Conservation (phyloP, 257 asterid genomes). For the Orobanche coerulescens region DNA sequence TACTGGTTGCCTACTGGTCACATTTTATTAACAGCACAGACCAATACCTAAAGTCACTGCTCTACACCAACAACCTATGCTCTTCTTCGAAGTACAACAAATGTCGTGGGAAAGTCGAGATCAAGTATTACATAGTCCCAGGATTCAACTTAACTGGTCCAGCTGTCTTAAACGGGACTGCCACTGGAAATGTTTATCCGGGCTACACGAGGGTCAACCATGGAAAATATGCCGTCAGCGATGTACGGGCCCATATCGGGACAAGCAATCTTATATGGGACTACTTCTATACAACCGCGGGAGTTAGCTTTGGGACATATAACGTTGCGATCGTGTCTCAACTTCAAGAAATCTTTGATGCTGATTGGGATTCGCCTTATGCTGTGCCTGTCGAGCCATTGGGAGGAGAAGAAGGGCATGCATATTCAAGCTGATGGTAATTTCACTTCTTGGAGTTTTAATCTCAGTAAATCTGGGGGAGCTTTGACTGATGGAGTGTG, state of each 20-base stretch:
- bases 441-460: too few relatives aligned
- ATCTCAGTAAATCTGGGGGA: too few relatives aligned
- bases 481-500: too few relatives aligned
- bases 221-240: conserved; percentile 78
- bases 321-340: conserved; percentile 52
- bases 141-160: conserved; percentile 78
- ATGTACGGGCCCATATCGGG: conserved; percentile 66
- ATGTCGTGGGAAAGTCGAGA: conserved; percentile 67
- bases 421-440: conserved; percentile 31
- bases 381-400: conserved; percentile 47
- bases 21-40: conserved; percentile 64
- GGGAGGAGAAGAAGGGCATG: conserved; percentile 38
- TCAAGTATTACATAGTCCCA: conserved; percentile 67
- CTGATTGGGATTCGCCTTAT: conserved; percentile 85
- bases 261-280: conserved; percentile 89
- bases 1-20: conserved; percentile 72
- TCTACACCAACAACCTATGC: conserved; percentile 64
- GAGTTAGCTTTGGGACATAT: conserved; percentile 76
- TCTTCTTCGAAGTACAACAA: conserved; percentile 54
- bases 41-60: conserved; percentile 57
- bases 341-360: conserved; percentile 68
- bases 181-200: conserved; percentile 56
- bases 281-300: conserved; percentile 66
- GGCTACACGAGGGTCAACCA: conserved; percentile 77
- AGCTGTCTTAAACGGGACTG: conserved; percentile 36